Percentiles rank a stretch among this genome's conserved stretches.
Conservation (phyloP, 176 grass and related monocot species). For the Hordeum vulgare region DNA sequence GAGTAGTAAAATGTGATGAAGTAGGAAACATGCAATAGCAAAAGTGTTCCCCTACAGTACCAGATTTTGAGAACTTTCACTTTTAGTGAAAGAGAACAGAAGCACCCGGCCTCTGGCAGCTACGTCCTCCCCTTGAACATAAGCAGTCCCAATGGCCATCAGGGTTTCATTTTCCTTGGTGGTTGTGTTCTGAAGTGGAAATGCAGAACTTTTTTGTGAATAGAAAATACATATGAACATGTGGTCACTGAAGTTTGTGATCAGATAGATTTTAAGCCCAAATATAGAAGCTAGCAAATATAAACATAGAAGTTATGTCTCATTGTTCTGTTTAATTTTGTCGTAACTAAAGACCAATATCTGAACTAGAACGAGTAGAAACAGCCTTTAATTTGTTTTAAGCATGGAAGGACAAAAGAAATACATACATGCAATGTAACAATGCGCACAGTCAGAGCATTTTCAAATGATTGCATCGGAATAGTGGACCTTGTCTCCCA, state of each 20-base stretch:
- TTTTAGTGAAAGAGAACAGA: conserved; percentile 70
- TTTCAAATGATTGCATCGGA: conserved; percentile 87
- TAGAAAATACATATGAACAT: not conserved
- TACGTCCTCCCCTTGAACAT: conserved; percentile 94
- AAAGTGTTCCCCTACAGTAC: conserved; percentile 27
- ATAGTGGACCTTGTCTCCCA: conserved; percentile 72
- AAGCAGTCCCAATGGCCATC: conserved; percentile 85
- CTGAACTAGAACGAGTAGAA: not conserved
- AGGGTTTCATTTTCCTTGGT: conserved; percentile 90
- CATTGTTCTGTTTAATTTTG: not conserved
- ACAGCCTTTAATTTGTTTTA: not conserved
- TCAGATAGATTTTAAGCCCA: not conserved
- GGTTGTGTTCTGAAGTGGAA: conserved; percentile 61
- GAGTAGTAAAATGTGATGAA: not conserved
- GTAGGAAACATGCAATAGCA: not conserved
- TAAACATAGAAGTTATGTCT: not conserved
- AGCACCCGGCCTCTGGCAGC: conserved; percentile 84
- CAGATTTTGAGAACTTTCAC: conserved; percentile 78
- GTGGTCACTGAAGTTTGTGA: not conserved
- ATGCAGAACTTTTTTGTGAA: conserved; percentile 1
- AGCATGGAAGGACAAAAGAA: not conserved
- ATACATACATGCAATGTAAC: conserved; percentile 78
- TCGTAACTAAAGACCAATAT: not conserved
- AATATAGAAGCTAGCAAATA: not conserved
- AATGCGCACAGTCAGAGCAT: conserved; percentile 79